Percentiles rank a stretch among this genome's conserved stretches.
phyloP scores from a whole-genome alignment of 805 yeast species.

The Pichia exigua region DNA sequence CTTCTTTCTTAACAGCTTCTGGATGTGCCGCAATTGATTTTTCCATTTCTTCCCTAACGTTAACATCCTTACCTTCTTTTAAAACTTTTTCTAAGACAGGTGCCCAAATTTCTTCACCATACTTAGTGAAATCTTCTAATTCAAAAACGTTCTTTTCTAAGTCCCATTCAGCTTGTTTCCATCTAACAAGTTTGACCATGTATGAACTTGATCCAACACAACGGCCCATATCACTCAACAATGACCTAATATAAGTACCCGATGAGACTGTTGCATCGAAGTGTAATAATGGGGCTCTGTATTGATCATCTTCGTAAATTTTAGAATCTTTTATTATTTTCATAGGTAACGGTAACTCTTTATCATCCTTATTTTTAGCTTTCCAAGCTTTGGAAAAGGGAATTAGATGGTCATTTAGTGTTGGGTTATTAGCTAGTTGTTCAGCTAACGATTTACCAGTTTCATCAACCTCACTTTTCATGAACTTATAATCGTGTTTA shows the following conservation, averaged over 20 bases:
- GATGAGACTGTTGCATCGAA: constrained; percentile 78
- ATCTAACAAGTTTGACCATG: constrained; percentile 76
- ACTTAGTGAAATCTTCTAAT: constrained; percentile 54
- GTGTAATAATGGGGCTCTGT: constrained; percentile 61
- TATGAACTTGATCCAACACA: constrained; percentile 75
- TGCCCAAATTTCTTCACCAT: constrained; percentile 63
- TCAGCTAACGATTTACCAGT: constrained; percentile 38
- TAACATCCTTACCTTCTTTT: constrained; percentile 30
- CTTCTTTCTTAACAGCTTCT: constrained; percentile 7
- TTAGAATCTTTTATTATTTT: constrained; percentile 31
- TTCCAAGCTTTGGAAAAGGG: constrained; percentile 52
- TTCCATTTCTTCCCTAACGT: constrained; percentile 33
- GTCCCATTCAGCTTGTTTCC: constrained; percentile 79
- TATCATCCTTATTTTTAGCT: constrained; percentile 32
- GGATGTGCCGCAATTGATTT: constrained; percentile 20
- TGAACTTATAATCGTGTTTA: constrained; percentile 47
- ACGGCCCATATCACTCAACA: constrained; percentile 82
- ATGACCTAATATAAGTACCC: constrained; percentile 89
- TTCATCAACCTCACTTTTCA: constrained; percentile 38
- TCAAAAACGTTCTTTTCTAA: constrained; percentile 62
- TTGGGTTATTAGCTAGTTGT: constrained; percentile 37
- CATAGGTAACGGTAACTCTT: constrained; percentile 30
- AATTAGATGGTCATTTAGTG: constrained; percentile 55
- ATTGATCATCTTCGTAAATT: constrained; percentile 29
- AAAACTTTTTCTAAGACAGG: constrained; percentile 51